Percentiles rank a stretch among this genome's conserved stretches.
phyloP scores from a whole-genome alignment of 176 grass and related monocot species.

The Bolboschoenus planiculmis region DNA sequence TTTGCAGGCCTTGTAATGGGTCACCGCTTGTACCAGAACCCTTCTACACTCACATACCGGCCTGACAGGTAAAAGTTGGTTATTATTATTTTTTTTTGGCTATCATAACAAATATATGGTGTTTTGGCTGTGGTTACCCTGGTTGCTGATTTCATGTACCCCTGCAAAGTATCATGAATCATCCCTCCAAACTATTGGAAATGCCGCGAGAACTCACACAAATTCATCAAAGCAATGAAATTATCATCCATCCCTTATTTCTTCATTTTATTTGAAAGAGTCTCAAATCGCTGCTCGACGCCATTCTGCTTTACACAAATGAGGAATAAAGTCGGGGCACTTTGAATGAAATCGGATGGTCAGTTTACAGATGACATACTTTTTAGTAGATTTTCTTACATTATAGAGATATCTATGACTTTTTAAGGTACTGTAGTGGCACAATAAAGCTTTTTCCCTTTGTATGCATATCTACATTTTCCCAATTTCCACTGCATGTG shows the following conservation, averaged over 20 bases:
- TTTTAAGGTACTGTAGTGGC: background rate
- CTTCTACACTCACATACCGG: constrained; percentile 72
- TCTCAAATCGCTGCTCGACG: background rate
- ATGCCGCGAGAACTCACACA: background rate
- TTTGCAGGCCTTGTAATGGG: constrained; percentile 97
- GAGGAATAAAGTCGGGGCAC: too few species aligned
- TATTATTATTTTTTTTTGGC: background rate
- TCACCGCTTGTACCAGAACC: constrained; percentile 63
- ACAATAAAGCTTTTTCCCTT: background rate
- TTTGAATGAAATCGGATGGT: background rate
- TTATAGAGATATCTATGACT: background rate
- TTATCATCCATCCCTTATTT: background rate
- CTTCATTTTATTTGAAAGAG: background rate
- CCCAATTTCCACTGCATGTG: background rate
- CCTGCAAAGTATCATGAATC: background rate
- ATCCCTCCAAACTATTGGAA: constrained; percentile 3
- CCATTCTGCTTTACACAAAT: background rate
- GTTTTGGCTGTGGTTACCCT: background rate
- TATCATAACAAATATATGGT: background rate
- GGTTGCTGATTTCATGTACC: background rate
- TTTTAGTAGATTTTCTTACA: constrained; percentile 7
- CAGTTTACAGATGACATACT: background rate
- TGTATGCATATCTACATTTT: constrained; percentile 3
- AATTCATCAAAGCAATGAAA: constrained; percentile 2
- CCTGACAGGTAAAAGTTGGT: constrained; percentile 65